A percentile compares a stretch with the other conserved stretches of the same genome.
phyloP scores from a whole-genome alignment of 768 basidiomycete species.

The Russula vinacea region DNA sequence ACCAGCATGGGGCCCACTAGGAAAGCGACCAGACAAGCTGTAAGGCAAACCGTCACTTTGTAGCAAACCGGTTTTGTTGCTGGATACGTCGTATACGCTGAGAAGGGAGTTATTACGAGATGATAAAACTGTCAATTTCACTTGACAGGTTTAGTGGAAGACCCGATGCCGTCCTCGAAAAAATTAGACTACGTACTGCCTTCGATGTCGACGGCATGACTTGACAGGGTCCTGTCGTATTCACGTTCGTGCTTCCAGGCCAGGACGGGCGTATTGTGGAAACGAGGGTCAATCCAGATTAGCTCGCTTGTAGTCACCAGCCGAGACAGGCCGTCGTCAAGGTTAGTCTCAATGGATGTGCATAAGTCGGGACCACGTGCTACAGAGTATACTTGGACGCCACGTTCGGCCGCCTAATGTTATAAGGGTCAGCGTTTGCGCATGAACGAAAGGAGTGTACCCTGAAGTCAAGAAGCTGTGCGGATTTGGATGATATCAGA shows the following conservation, averaged over 20 bases:
- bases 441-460: constrained; percentile 39
- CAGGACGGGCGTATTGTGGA: constrained; percentile 54
- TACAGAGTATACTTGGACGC: constrained; percentile 38
- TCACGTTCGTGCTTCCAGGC: constrained; percentile 59
- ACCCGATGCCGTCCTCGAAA: background rate
- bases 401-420: constrained; percentile 9
- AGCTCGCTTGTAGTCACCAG: constrained; percentile 60
- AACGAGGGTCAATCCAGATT: constrained; percentile 68
- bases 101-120: constrained; percentile 58
- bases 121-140: constrained; percentile 51
- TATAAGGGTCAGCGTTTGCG: constrained; percentile 1
- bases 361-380: constrained; percentile 41
- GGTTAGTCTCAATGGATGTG: constrained; percentile 51
- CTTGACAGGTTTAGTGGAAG: constrained; percentile 36
- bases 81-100: constrained; percentile 62
- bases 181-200: constrained; percentile 33
- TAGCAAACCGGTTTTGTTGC: constrained; percentile 41
- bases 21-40: constrained; percentile 38
- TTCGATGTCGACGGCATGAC: constrained; percentile 40
- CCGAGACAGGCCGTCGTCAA: constrained; percentile 46
- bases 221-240: constrained; percentile 55
- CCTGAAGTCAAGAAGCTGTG: constrained; percentile 53
- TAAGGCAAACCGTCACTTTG: constrained; percentile 47
- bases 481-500: constrained; percentile 45
- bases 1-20: constrained; percentile 37